phyloP scores from a whole-genome alignment of 179 eudicot genomes.

The Corrigiola litoralis region DNA sequence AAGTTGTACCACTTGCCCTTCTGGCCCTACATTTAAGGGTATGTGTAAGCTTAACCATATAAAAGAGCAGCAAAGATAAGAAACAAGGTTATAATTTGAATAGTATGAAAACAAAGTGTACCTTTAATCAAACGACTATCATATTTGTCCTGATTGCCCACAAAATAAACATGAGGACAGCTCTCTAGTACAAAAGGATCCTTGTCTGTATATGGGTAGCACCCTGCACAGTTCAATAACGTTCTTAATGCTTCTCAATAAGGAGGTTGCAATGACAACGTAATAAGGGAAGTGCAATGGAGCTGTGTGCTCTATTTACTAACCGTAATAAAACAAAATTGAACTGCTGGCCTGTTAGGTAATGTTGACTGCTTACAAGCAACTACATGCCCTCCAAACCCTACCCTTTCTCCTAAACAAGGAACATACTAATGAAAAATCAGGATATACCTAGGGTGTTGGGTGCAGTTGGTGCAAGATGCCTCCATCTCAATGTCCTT shows the following conservation, averaged over 20 bases:
- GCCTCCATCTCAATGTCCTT: slow-evolving; percentile 93
- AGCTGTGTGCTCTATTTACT: neutral
- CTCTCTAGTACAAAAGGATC: slow-evolving; percentile 90
- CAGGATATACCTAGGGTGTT: slow-evolving; percentile 72
- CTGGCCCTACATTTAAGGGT: slow-evolving; percentile 55
- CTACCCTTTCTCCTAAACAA: neutral
- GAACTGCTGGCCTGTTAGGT: slow-evolving; percentile 1
- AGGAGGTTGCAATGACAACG: neutral
- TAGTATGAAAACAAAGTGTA: slow-evolving; percentile 20
- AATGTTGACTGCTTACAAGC: neutral
- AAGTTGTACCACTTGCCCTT: slow-evolving; percentile 75
- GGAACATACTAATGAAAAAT: neutral
- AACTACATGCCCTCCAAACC: neutral
- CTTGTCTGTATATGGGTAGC: slow-evolving; percentile 89
- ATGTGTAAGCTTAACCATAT: neutral
- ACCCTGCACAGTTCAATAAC: slow-evolving; percentile 40
- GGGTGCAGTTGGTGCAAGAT: slow-evolving; percentile 91
- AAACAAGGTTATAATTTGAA: neutral
- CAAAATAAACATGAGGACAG: slow-evolving; percentile 95
- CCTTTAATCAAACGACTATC: slow-evolving; percentile 65
- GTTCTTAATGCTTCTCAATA: slow-evolving; percentile 10
- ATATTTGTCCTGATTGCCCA: slow-evolving; percentile 75
- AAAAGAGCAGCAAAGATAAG: neutral
- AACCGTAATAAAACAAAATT: neutral
- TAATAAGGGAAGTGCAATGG: neutral